Evolutionary conservation across 1,284 basidiomycete species (phyloP).

Genomic region (Golubevia pallescens): DNA sequence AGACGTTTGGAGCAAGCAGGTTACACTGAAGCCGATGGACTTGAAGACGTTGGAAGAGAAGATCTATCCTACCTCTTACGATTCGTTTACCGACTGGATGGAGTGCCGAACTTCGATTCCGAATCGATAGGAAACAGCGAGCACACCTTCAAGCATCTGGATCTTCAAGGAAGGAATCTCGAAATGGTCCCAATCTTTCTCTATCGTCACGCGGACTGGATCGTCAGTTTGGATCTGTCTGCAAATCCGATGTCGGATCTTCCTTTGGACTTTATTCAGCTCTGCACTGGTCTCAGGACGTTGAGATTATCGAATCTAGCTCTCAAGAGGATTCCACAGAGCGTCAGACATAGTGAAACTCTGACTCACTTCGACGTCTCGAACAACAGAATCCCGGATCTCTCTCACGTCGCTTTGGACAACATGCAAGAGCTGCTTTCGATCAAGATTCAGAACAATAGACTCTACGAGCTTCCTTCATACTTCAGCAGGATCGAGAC

Average conservation of each 20-base stretch:
- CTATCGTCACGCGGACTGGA: constrained; percentile 83
- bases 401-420: constrained; percentile 69
- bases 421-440: constrained; percentile 69
- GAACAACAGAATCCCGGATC: constrained; percentile 57
- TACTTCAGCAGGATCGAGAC: constrained; percentile 44
- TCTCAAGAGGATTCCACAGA: constrained; percentile 89
- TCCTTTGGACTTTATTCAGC: constrained; percentile 93
- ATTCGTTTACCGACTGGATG: constrained; percentile 75
- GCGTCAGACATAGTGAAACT: constrained; percentile 77
- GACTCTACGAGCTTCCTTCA: constrained; percentile 43
- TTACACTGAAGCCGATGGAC: constrained; percentile 80
- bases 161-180: constrained; percentile 81
- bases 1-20: constrained; percentile 88
- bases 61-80: constrained; percentile 85
- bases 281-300: constrained; percentile 81
- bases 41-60: constrained; percentile 80
- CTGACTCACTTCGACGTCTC: constrained; percentile 69
- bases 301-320: constrained; percentile 90
- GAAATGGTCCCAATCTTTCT: constrained; percentile 89
- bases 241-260: constrained; percentile 96
- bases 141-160: constrained; percentile 75
- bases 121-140: constrained; percentile 47
- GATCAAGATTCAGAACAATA: constrained; percentile 60
- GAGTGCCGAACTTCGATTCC: constrained; percentile 67
- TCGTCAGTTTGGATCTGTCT: constrained; percentile 86